Base-by-base conservation (phyloP, 495 filamentous ascomycete genomes). In the Halenospora varia region DNA sequence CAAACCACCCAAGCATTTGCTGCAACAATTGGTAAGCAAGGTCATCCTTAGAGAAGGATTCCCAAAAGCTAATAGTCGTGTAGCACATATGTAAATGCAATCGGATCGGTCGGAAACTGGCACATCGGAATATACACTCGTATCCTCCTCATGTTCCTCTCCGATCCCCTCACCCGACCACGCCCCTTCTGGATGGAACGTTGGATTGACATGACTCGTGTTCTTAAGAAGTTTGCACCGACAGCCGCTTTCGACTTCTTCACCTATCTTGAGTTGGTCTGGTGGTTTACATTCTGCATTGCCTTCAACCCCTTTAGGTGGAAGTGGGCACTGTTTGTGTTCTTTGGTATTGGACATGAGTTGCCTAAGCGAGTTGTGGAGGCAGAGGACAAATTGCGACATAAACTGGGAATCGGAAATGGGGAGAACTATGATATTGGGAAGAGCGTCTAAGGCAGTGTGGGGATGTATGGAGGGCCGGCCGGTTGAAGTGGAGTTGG, bases 111-210 rank as follows among this genome's bases (percentile, higher is more conserved):
- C 0, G 88, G 89, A 0, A 91, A 94, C 65, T 93, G 87, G 76
- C 89, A 96, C 60, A 92, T 94, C 25, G 90, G 89, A 17, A 92
- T 96, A 54, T 94, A 93, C 70, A 94, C 90, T 0, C 75, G 90
- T 0, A 85, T 95, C 58, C 73, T 95, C 26, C 78, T 94, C 25
- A 91, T 93, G 88, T 93, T 93, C 66, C 75, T 94, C 47, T 82
- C 86, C 10, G 89, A 94, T 63, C 88, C 88, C 0, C 71, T 92
- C 46, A 85, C 89, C 0, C 75, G 85, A 18, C 90, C 90, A 0
- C 81, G 76, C 1, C 76, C 83, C 29, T 81, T 77, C 20, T 83
- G 85, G 77, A 96, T 94, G 89, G 84, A 87, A 71, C 75, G 80
- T 4, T 96, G 90, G 90, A 90, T 96, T 62, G 85, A 89, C 64